Base-by-base conservation (phyloP, 75 land plant genomes). In the Chamaecyparis obtusa region DNA sequence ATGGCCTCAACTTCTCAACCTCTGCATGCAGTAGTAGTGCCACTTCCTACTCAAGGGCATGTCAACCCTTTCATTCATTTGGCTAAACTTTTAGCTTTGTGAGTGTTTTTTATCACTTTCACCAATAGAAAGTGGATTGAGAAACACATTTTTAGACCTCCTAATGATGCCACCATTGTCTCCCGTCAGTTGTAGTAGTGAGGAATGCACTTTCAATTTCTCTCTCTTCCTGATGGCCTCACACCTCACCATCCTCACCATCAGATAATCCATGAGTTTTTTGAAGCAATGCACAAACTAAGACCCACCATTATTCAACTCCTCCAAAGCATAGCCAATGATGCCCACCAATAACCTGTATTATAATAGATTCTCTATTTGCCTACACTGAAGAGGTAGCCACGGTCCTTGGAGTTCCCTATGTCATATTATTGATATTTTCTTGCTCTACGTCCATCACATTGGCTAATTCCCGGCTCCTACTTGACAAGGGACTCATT, bases 21-120 rank as follows among this genome's bases (percentile, higher is more conserved):
- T 84, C 86, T 24, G 13, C 88, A 87, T 44, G 86, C 85, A 33
- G 67, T 87, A 57, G 71, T 64, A 15, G 32, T 87, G 24, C 83
- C 88, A 51, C 36, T 87, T 86, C 88, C 88, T 7, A 56, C 80
- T 43, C 88, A 87, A 81, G 88, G 88, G 37, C 88, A 87, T 85
- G 24, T 87, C 33, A 87, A 80, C 80, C 88, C 88, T 19, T 32
- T 83, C 4, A 14, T 87, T 86, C 86, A 82, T 11, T 81, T 87
- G 48, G 48, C 48, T 3, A 44, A 44, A 44, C 48, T 44, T 44
- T 44, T 44, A 44, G 48, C 48, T 7, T 3, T 7, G 7, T 0
- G 48, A 44, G 48, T 3, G 6, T 44, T 44, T 44, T 44, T 44
- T 7, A 44, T 44, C 48, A 44, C 48, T 4, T 44, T 44, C 48